phyloP scores from a whole-genome alignment of 169 alveolate species.

The Cryptosporidium xiaoi region DNA sequence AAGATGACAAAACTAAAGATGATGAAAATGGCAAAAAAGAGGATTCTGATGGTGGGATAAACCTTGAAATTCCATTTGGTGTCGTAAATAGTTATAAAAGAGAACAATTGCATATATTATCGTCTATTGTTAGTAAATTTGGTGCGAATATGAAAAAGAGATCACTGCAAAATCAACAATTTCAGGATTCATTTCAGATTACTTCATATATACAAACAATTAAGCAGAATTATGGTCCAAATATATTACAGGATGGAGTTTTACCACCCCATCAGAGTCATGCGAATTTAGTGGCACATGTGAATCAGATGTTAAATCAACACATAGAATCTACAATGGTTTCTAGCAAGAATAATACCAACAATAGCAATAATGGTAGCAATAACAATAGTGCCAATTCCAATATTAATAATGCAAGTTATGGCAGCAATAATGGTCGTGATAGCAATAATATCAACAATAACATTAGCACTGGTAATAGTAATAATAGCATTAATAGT shows the following conservation, averaged over 20 bases:
- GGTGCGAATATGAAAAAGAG: conserved; percentile 72
- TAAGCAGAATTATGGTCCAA: conserved; percentile 61
- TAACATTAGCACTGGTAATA: no score
- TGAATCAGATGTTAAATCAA: conserved; percentile 63
- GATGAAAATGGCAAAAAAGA: neutral
- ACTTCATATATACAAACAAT: conserved; percentile 65
- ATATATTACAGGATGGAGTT: conserved; percentile 66
- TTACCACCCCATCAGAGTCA: conserved; percentile 73
- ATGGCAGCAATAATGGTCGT: neutral
- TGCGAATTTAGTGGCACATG: conserved; percentile 64
- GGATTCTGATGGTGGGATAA: neutral
- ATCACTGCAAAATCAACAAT: conserved; percentile 64
- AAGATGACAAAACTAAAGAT: neutral
- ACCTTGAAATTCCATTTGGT: neutral
- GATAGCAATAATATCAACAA: neutral
- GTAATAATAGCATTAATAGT: no score
- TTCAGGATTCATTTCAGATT: conserved; percentile 69
- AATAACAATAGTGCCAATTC: neutral
- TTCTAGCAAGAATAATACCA: neutral
- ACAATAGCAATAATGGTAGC: neutral
- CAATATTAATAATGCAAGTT: neutral
- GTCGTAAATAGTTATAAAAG: conserved; percentile 6
- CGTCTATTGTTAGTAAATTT: conserved; percentile 64
- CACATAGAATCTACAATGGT: conserved; percentile 49
- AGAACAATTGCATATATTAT: conserved; percentile 45